A percentile compares a stretch with the other conserved stretches of the same genome.
These are phyloP conservation scores for Trametes meyenii DNA, from an alignment of 768 basidiomycete species.

Conservation along the genomic window DNA sequence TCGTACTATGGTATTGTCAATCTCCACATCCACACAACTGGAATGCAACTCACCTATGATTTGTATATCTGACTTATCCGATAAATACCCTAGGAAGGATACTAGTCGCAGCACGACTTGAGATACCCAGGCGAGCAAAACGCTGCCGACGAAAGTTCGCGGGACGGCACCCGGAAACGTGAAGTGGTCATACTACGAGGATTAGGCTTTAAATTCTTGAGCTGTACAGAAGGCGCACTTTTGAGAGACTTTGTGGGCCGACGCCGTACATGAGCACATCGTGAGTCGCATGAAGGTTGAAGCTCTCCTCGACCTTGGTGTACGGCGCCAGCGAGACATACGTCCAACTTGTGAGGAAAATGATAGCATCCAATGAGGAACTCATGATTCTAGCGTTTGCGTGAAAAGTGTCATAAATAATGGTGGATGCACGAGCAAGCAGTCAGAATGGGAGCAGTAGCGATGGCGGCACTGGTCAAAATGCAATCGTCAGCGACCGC, in stretches of 20 bases:
- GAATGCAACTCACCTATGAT: constrained; percentile 54
- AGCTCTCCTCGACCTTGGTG: constrained; percentile 97
- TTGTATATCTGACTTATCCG: constrained; percentile 70
- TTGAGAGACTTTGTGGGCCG: constrained; percentile 40
- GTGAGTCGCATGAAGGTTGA: constrained; percentile 90
- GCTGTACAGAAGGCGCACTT: constrained; percentile 44
- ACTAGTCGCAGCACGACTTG: constrained; percentile 51
- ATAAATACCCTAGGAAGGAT: constrained; percentile 43
- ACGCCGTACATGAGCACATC: constrained; percentile 84
- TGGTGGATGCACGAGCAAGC: background rate
- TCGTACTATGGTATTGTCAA: constrained; percentile 65
- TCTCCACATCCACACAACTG: too few species aligned
- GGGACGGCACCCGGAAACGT: constrained; percentile 89
- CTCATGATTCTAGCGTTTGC: constrained; percentile 32
- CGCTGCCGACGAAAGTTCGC: constrained; percentile 80
- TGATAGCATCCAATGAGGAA: constrained; percentile 49
- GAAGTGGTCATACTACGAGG: constrained; percentile 82
- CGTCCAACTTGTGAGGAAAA: constrained; percentile 54
- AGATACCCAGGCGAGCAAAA: constrained; percentile 63
- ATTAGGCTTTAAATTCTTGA: background rate
- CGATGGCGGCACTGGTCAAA: background rate
- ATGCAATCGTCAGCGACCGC: too few species aligned
- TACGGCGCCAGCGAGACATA: constrained; percentile 84
- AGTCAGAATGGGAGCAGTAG: background rate
- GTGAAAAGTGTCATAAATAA: background rate